Evolutionary conservation across 768 basidiomycete species (phyloP).

Genomic region (Leccinum broughii): DNA sequence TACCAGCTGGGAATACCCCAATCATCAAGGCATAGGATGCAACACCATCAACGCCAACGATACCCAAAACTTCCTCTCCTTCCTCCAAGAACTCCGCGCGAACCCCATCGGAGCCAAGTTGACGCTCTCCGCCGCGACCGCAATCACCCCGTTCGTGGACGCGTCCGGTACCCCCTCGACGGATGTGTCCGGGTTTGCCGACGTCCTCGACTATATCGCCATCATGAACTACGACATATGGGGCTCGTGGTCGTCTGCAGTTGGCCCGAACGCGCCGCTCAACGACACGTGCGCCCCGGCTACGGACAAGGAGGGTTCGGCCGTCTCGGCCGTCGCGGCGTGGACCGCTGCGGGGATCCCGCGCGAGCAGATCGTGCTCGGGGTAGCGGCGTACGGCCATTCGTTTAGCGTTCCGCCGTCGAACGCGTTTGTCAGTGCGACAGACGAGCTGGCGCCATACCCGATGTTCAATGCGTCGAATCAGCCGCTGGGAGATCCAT

Average conservation of each 20-base stretch:
- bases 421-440: conserved; percentile 39
- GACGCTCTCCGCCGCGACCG: conserved; percentile 66
- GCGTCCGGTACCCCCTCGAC: conserved; percentile 49
- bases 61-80: conserved; percentile 73
- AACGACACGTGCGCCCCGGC: conserved; percentile 69
- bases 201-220: conserved; percentile 61
- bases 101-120: conserved; percentile 51
- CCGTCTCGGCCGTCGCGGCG: conserved; percentile 62
- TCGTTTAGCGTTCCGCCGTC: conserved; percentile 45
- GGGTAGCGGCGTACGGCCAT: conserved; percentile 81
- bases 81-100: conserved; percentile 67
- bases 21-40: conserved; percentile 59
- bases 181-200: conserved; percentile 66
- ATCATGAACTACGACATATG: conserved; percentile 67
- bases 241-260: conserved; percentile 28
- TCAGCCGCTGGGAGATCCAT: conserved; percentile 54
- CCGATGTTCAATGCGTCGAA: conserved; percentile 47
- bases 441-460: conserved; percentile 42
- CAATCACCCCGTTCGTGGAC: conserved; percentile 62
- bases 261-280: conserved; percentile 84
- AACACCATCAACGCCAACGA: conserved; percentile 60
- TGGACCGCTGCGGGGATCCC: conserved; percentile 85
- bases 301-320: conserved; percentile 67
- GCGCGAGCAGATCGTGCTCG: conserved; percentile 66
- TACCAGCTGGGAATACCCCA: conserved; percentile 83